phyloP scores from a whole-genome alignment of 495 filamentous ascomycete genomes.

The Aspergillus ostianus region DNA sequence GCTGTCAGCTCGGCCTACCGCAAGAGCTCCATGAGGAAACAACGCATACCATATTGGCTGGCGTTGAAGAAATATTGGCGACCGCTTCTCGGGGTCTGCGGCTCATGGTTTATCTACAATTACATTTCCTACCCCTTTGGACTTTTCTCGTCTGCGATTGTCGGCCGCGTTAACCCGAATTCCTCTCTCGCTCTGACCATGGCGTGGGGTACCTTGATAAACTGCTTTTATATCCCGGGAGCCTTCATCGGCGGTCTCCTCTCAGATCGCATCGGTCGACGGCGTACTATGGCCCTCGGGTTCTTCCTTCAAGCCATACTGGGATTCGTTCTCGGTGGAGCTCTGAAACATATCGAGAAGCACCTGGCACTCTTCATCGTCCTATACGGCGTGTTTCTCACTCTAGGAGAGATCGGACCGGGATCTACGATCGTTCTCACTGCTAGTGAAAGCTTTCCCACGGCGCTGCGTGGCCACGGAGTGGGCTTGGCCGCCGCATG shows the following conservation, averaged over 20 bases:
- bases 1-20: conserved; percentile 60
- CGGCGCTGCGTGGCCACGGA: conserved; percentile 74
- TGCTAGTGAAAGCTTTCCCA: conserved; percentile 62
- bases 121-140: conserved; percentile 42
- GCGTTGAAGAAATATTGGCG: conserved; percentile 40
- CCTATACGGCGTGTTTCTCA: conserved; percentile 12
- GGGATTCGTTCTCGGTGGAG: conserved; percentile 39
- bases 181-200: conserved; percentile 54
- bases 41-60: conserved; percentile 30
- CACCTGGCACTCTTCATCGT: neutral
- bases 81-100: conserved; percentile 31
- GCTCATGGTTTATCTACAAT: conserved; percentile 44
- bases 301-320: conserved; percentile 62
- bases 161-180: conserved; percentile 38
- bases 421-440: conserved; percentile 77
- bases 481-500: conserved; percentile 76
- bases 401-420: conserved; percentile 73
- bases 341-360: neutral
- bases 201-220: conserved; percentile 77
- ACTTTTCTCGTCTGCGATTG: conserved; percentile 38
- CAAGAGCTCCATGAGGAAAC: conserved; percentile 59
- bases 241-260: conserved; percentile 67
- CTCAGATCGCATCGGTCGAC: conserved; percentile 66
- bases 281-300: conserved; percentile 59
- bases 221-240: conserved; percentile 77